A percentile compares a stretch with the other conserved stretches of the same genome.
Conservation (phyloP, 2,329 filamentous ascomycete species). For the Sarocladiaceae sp. region DNA sequence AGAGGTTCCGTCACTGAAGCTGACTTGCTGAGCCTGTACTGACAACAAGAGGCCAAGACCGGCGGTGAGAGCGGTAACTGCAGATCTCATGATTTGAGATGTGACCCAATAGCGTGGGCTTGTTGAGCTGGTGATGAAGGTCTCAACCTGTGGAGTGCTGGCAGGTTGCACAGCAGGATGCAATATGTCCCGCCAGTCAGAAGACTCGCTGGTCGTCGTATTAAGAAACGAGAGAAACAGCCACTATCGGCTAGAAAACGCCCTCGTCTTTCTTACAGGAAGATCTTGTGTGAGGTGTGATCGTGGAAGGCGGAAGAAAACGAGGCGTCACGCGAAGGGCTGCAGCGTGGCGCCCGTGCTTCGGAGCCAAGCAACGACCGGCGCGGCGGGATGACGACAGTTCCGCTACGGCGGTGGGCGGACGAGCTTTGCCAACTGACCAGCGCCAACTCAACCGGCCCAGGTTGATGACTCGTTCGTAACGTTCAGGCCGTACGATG, state of each 20-base stretch:
- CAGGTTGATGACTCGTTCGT: too few species aligned
- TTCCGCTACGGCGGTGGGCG: not conserved
- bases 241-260: not conserved
- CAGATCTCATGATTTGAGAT: not conserved
- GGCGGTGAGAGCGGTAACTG: conserved; percentile 9
- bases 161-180: not conserved
- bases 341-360: not conserved
- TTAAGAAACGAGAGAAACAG: conserved; percentile 6
- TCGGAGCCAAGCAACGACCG: conserved; percentile 1
- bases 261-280: too few species aligned
- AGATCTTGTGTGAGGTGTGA: too few species aligned
- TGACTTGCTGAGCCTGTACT: conserved; percentile 14
- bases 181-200: conserved; percentile 3
- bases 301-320: not conserved
- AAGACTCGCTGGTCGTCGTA: too few species aligned
- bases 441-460: too few species aligned
- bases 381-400: conserved; percentile 8
- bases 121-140: not conserved
- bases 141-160: too few species aligned
- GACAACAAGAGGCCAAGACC: conserved; percentile 17
- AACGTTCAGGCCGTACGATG: too few species aligned
- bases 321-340: not conserved
- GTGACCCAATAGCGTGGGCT: not conserved
- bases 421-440: too few species aligned
- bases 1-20: conserved; percentile 22